Evolutionary conservation across 768 basidiomycete species (phyloP).

Genomic region (Trametes villosa): DNA sequence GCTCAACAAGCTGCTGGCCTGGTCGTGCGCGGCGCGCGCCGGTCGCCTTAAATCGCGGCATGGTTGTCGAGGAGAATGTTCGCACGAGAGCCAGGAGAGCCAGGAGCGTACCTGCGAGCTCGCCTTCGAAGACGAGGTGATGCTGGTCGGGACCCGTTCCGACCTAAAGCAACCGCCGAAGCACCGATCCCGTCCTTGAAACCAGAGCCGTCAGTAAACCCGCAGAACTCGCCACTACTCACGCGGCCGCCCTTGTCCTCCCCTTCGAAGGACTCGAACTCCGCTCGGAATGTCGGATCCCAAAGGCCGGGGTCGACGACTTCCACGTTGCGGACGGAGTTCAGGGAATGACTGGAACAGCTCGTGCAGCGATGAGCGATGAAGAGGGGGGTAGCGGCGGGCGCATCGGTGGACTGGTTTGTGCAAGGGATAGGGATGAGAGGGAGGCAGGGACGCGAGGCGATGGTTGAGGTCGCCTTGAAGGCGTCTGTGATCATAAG

Average conservation of each 20-base stretch:
- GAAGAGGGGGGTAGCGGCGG: conserved; percentile 7
- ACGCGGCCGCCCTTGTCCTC: background rate
- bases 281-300: background rate
- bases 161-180: background rate
- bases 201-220: conserved; percentile 22
- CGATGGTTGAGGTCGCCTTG: conserved; percentile 28
- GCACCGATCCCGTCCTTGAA: conserved; percentile 6
- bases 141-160: background rate
- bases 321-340: conserved; percentile 11
- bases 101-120: background rate
- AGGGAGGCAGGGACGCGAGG: conserved; percentile 23
- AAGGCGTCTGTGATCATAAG: conserved; percentile 31
- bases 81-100: background rate
- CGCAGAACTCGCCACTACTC: background rate
- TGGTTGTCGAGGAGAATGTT: conserved; percentile 3
- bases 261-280: background rate
- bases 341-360: background rate
- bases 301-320: conserved; percentile 2
- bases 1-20: background rate
- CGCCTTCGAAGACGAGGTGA: background rate
- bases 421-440: conserved; percentile 28
- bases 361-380: conserved; percentile 28
- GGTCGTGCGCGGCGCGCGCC: background rate
- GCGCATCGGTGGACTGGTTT: conserved; percentile 4
- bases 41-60: background rate